These are phyloP conservation scores for Mycena citricolor DNA, from an alignment of 1,284 basidiomycete species.

Conservation along the genomic window DNA sequence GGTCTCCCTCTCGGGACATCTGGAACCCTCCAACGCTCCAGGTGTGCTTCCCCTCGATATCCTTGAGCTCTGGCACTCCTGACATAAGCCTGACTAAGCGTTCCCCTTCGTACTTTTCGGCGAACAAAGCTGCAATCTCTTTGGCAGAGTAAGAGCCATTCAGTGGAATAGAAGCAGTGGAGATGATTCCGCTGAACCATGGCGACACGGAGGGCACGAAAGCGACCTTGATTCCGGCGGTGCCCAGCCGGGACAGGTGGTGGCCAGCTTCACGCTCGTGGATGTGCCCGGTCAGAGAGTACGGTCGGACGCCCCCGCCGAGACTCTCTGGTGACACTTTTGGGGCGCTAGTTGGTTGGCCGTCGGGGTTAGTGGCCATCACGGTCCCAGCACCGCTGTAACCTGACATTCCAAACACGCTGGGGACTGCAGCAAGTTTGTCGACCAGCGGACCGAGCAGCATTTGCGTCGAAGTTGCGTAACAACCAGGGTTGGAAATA, in stretches of 20 bases:
- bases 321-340: constrained; percentile 84
- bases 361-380: constrained; percentile 61
- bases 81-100: constrained; percentile 67
- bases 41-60: constrained; percentile 83
- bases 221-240: constrained; percentile 61
- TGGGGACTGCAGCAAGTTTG: constrained; percentile 77
- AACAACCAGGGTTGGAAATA: constrained; percentile 97
- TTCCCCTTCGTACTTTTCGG: constrained; percentile 78
- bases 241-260: constrained; percentile 73
- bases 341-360: constrained; percentile 73
- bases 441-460: constrained; percentile 87
- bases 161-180: constrained; percentile 82
- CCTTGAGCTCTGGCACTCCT: constrained; percentile 75
- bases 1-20: constrained; percentile 83
- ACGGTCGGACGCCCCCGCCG: constrained; percentile 77
- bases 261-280: constrained; percentile 93
- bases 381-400: constrained; percentile 95
- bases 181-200: constrained; percentile 97
- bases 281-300: constrained; percentile 95
- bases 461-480: constrained; percentile 91
- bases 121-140: constrained; percentile 76
- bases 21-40: constrained; percentile 94
- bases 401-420: constrained; percentile 91
- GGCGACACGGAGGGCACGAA: constrained; percentile 90
- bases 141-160: constrained; percentile 62